Base-by-base conservation (phyloP, 1,139 yeast species). In the Ogataea hybrid region DNA sequence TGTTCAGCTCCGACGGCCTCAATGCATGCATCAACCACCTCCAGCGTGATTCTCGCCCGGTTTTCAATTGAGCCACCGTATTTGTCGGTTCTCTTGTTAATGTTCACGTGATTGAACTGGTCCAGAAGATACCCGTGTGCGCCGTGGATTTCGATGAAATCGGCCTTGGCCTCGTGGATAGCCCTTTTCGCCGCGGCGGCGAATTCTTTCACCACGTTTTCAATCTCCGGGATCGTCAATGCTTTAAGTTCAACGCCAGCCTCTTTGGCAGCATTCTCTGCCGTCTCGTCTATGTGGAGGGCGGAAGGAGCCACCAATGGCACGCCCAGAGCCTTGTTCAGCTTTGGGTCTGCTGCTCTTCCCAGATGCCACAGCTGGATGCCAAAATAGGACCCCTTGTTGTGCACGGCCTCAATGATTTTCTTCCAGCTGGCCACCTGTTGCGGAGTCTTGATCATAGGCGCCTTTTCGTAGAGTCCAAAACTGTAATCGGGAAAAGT, bases 281-380 rank as follows among this genome's bases (percentile, higher is more conserved):
- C 25, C 1, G 64, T 70, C 4, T 67, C 67, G 51, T 68, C 61
- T 41, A 55, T 67, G 25, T 64, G 57, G 20, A 70, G 46, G 2
- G 76, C 65, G 22, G 79, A 70, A 6, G 84, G 77, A 3, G 70
- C 80, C 18, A 73, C 67, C 3, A 70, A 53, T 21, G 69, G 58
- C 17, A 52, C 46, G 3, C 71, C 71, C 35, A 51, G 48, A 34
- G 57, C 54, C 41, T 75, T 73, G 51, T 75, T 57, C 21, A 63
- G 53, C 5, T 54, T 62, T 7, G 81, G 72, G 46, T 57, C 65
- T 5, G 77, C 79, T 32, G 66, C 68, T 57, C 85, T 69, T 39
- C 88, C 89, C 42, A 79, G 58, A 34, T 67, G 70, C 83, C 84
- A 81, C 34, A 84, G 56, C 62, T 84, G 92, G 32, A 71, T 53